phyloP scores from a whole-genome alignment of 768 basidiomycete species.

The Kwoniella shandongensis region DNA sequence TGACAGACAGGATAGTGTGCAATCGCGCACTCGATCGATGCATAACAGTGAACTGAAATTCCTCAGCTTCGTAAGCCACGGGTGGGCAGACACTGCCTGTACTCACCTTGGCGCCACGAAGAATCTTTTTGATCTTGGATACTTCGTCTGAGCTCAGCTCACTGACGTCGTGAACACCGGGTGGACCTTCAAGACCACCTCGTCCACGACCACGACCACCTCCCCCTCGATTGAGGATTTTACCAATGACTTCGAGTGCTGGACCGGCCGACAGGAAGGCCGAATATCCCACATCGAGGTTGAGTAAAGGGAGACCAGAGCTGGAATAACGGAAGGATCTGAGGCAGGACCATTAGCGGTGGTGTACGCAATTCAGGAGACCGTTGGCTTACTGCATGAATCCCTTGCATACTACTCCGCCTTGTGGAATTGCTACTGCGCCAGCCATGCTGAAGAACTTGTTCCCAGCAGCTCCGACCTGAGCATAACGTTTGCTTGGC shows the following conservation, averaged over 20 bases:
- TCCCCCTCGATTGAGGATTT: slow-evolving; percentile 34
- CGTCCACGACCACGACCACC: slow-evolving; percentile 19
- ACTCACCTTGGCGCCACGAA: slow-evolving; percentile 42
- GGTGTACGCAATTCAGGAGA: not conserved
- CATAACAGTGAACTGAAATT: slow-evolving; percentile 42
- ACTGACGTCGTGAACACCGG: slow-evolving; percentile 5
- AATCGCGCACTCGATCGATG: slow-evolving; percentile 37
- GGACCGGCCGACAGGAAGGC: slow-evolving; percentile 51
- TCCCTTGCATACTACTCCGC: slow-evolving; percentile 51
- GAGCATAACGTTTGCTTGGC: slow-evolving; percentile 39
- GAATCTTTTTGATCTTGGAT: slow-evolving; percentile 31
- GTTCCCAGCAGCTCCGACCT: slow-evolving; percentile 49
- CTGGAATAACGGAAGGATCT: slow-evolving; percentile 52
- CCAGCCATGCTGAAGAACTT: slow-evolving; percentile 49
- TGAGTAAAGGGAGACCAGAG: slow-evolving; percentile 45
- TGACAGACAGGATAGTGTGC: slow-evolving; percentile 44
- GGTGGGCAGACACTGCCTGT: not conserved
- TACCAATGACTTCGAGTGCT: slow-evolving; percentile 44
- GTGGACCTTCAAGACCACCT: slow-evolving; percentile 17
- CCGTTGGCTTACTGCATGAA: slow-evolving; percentile 47
- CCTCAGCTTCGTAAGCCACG: not conserved
- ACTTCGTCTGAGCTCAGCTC: slow-evolving; percentile 24
- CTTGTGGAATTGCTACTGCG: slow-evolving; percentile 43
- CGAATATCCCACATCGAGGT: slow-evolving; percentile 51
- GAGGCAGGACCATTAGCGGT: not conserved